Conservation (phyloP, 1,139 yeast genomes). For the Yamadazyma oceani region DNA sequence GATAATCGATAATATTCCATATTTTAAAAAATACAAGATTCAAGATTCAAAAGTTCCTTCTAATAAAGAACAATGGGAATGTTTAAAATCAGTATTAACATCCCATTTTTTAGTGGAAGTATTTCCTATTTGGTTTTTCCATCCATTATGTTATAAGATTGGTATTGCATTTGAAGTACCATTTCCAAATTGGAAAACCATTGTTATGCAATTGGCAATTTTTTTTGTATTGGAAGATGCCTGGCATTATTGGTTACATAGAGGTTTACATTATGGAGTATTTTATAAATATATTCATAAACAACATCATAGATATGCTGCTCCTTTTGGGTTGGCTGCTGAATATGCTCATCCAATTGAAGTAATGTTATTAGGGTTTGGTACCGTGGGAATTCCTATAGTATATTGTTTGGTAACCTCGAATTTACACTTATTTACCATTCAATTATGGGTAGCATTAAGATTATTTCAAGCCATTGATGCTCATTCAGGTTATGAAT, state of each 20-base stretch:
- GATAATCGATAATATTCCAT: slow-evolving; percentile 73
- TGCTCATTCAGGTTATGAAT: slow-evolving; percentile 95
- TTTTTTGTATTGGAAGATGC: slow-evolving; percentile 47
- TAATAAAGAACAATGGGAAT: slow-evolving; percentile 71
- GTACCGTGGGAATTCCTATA: slow-evolving; percentile 50
- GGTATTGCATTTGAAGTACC: slow-evolving; percentile 41
- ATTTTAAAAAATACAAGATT: slow-evolving; percentile 73
- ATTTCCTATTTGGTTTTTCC: slow-evolving; percentile 50
- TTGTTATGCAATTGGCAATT: slow-evolving; percentile 33
- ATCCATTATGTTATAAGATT: slow-evolving; percentile 41
- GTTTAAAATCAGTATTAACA: slow-evolving; percentile 43
- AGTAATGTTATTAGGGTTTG: slow-evolving; percentile 45
- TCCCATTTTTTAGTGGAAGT: slow-evolving; percentile 48
- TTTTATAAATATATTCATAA: slow-evolving; percentile 49
- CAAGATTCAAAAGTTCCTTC: slow-evolving; percentile 80
- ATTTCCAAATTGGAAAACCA: slow-evolving; percentile 34
- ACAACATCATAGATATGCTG: slow-evolving; percentile 51
- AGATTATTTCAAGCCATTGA: slow-evolving; percentile 89
- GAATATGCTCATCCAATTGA: slow-evolving; percentile 52
- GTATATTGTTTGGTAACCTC: slow-evolving; percentile 38
- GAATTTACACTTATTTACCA: slow-evolving; percentile 44
- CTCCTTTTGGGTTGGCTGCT: slow-evolving; percentile 51
- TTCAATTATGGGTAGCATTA: slow-evolving; percentile 42
- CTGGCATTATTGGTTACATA: slow-evolving; percentile 51
- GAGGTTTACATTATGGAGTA: slow-evolving; percentile 47